Evolutionary conservation across 306 rosid species (phyloP).

Genomic region (Gynostemma pentaphyllum): DNA sequence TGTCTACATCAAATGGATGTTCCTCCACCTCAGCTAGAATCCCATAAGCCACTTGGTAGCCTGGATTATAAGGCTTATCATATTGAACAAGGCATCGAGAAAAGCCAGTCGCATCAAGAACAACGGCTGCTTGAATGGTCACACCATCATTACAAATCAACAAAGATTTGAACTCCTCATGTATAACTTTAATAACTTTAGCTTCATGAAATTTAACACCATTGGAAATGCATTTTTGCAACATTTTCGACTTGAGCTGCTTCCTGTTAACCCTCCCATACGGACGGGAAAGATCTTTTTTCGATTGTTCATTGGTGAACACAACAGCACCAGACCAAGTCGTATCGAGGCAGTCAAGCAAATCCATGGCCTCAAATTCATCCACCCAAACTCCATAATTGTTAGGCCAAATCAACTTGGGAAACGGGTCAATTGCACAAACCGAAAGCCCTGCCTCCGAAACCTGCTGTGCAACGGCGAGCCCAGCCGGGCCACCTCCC

Average conservation of each 20-base stretch:
- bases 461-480: conserved; percentile 95
- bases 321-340: conserved; percentile 98
- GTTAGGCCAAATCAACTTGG: conserved; percentile 91
- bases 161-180: conserved; percentile 70
- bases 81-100: conserved; percentile 89
- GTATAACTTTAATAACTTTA: conserved; percentile 72
- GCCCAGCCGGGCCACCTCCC: conserved; percentile 98
- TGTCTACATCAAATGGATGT: conserved; percentile 80
- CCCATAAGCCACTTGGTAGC: conserved; percentile 96
- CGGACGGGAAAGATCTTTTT: conserved; percentile 68
- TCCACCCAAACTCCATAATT: conserved; percentile 99
- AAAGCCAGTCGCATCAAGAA: conserved; percentile 97
- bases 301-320: conserved; percentile 41
- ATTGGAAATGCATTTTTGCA: conserved; percentile 72
- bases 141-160: conserved; percentile 79
- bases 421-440: conserved; percentile 80
- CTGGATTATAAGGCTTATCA: conserved; percentile 87
- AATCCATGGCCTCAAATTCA: conserved; percentile 93
- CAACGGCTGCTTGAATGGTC: conserved; percentile 78
- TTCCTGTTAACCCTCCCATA: conserved; percentile 96
- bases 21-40: conserved; percentile 94
- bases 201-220: conserved; percentile 93
- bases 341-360: conserved; percentile 90
- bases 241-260: conserved; percentile 81
- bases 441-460: conserved; percentile 92